Conservation (phyloP, 1,284 basidiomycete species). For the Puccinia triticina region DNA sequence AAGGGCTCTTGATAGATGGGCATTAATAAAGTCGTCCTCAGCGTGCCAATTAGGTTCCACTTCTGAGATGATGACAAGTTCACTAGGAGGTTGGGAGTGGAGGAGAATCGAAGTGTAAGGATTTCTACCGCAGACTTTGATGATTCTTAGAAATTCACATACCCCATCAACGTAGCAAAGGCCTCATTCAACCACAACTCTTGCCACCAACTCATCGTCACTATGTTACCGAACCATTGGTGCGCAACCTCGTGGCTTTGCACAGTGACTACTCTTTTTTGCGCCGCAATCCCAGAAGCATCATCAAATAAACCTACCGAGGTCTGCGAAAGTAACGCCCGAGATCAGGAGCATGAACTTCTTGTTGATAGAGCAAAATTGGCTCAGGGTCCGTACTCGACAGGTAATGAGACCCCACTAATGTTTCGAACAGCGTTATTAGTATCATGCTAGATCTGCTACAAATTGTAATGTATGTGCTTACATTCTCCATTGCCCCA, state of each 20-base stretch:
- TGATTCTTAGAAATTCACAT: conserved; percentile 59
- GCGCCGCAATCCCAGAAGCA: conserved; percentile 73
- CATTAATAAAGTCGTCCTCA: conserved; percentile 65
- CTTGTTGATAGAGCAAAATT: not conserved
- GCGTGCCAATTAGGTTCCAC: conserved; percentile 65
- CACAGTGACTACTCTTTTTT: conserved; percentile 75
- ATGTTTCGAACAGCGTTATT: not conserved
- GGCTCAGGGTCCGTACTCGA: conserved; percentile 12
- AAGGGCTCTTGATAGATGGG: conserved; percentile 68
- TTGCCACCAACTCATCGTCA: conserved; percentile 64
- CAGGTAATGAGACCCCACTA: conserved; percentile 53
- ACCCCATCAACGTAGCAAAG: conserved; percentile 81
- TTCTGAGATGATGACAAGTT: conserved; percentile 53
- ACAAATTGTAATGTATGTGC: not conserved
- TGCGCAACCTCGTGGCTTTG: conserved; percentile 74
- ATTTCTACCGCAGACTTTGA: not conserved
- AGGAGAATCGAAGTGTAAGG: not conserved
- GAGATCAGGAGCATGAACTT: not conserved
- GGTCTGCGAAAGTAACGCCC: conserved; percentile 72
- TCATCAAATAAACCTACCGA: conserved; percentile 80
- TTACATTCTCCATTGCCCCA: conserved; percentile 86
- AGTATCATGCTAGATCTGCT: not conserved
- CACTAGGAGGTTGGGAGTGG: conserved; percentile 8
- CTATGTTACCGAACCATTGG: conserved; percentile 80
- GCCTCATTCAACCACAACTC: conserved; percentile 67